Evolutionary conservation across 192 early-diverging fungal species (phyloP).

Genomic region (Paraglomus brasilianum): DNA sequence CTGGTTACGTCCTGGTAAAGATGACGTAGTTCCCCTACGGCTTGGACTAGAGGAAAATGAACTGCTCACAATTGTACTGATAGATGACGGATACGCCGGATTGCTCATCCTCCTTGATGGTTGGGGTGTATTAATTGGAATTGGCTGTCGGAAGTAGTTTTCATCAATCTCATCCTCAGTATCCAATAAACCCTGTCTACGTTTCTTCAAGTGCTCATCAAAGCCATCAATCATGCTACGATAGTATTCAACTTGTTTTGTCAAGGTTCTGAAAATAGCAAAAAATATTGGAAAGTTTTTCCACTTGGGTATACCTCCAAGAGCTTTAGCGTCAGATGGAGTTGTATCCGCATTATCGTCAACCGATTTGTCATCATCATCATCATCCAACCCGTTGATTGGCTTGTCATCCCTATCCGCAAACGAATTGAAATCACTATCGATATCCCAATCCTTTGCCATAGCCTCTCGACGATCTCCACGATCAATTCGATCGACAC

Average conservation of each 20-base stretch:
- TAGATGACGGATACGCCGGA: background rate
- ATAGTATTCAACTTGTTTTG: conserved; percentile 66
- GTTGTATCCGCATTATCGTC: conserved; percentile 38
- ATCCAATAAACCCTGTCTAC: conserved; percentile 55
- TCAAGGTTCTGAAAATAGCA: conserved; percentile 61
- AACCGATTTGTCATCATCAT: conserved; percentile 44
- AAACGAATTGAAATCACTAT: conserved; percentile 42
- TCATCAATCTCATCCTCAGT: conserved; percentile 44
- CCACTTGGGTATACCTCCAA: conserved; percentile 39
- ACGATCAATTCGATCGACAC: conserved; percentile 40
- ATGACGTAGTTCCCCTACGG: conserved; percentile 19
- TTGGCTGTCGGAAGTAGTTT: conserved; percentile 28
- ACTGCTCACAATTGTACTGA: background rate
- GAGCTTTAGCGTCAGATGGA: conserved; percentile 27
- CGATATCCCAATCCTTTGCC: conserved; percentile 10
- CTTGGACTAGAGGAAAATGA: background rate
- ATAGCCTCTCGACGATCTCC: conserved; percentile 38
- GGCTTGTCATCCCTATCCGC: conserved; percentile 28
- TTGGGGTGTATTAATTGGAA: conserved; percentile 12
- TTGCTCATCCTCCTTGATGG: conserved; percentile 11
- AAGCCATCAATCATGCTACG: conserved; percentile 57
- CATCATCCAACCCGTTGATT: conserved; percentile 41
- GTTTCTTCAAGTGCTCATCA: conserved; percentile 54
- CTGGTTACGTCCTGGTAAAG: background rate
- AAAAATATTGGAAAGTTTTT: conserved; percentile 62